A percentile compares a stretch with the other conserved stretches of the same genome.
These are phyloP conservation scores for Auriscalpium microsporum DNA, from an alignment of 768 basidiomycete species.

Conservation along the genomic window DNA sequence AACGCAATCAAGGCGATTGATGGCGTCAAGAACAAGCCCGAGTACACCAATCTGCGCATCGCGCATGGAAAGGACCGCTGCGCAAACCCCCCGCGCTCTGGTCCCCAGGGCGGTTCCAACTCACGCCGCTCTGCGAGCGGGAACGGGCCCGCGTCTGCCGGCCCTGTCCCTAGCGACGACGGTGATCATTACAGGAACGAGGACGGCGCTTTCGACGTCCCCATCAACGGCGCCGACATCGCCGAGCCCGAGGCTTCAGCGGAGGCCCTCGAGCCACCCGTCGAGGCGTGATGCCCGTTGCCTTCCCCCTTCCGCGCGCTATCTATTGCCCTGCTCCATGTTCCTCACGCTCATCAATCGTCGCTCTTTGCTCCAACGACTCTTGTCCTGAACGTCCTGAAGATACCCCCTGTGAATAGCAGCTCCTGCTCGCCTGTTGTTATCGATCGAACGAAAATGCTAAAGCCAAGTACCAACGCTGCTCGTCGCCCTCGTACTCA, in stretches of 20 bases:
- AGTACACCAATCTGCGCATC: slow-evolving; percentile 83
- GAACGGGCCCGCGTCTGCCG: slow-evolving; percentile 21
- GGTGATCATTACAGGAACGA: background rate
- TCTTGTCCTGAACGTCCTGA: background rate
- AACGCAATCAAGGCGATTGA: slow-evolving; percentile 99
- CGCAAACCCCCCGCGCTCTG: slow-evolving; percentile 84
- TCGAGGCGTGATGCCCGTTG: background rate
- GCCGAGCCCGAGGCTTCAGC: slow-evolving; percentile 1
- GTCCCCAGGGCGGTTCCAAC: slow-evolving; percentile 60
- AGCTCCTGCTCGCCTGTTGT: background rate
- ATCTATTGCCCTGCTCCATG: background rate
- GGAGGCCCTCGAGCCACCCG: slow-evolving; percentile 2
- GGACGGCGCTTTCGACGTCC: background rate
- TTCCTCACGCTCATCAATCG: no score
- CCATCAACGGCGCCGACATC: background rate
- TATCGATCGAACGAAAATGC: background rate
- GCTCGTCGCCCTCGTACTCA: background rate
- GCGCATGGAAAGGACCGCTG: slow-evolving; percentile 95
- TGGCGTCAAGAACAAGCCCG: slow-evolving; percentile 82
- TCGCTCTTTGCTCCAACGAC: background rate
- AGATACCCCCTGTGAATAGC: background rate
- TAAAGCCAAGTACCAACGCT: slow-evolving; percentile 20
- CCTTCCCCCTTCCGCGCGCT: background rate
- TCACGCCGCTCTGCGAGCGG: slow-evolving; percentile 40
- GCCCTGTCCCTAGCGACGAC: background rate